Conservation (phyloP, 2,329 filamentous ascomycete genomes). For the Fusarium sp. region DNA sequence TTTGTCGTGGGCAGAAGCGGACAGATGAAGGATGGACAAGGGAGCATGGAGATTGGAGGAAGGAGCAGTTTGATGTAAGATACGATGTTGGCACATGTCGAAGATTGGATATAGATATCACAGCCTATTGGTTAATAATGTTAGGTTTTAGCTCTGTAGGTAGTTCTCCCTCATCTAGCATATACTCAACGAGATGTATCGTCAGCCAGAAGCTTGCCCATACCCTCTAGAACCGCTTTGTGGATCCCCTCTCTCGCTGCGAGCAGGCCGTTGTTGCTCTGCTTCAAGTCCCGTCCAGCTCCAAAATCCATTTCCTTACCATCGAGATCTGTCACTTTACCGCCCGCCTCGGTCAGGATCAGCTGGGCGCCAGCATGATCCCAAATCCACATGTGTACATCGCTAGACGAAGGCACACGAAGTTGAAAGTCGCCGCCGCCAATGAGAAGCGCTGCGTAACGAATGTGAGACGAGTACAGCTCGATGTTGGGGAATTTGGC, state of each 20-base stretch:
- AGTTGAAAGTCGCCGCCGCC: conserved; percentile 54
- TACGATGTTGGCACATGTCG: conserved; percentile 10
- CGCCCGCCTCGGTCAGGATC: conserved; percentile 66
- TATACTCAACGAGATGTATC: conserved; percentile 22
- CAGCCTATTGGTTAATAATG: not conserved
- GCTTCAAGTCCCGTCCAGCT: conserved; percentile 50
- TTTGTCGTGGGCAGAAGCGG: conserved; percentile 94
- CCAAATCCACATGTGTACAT: conserved; percentile 54
- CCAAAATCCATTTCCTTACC: conserved; percentile 53
- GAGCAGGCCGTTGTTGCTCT: conserved; percentile 53
- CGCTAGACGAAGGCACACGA: conserved; percentile 44
- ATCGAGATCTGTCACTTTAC: conserved; percentile 63
- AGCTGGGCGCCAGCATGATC: conserved; percentile 70
- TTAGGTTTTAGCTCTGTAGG: not conserved
- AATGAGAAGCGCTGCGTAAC: conserved; percentile 54
- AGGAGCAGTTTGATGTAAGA: conserved; percentile 90
- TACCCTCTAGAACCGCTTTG: conserved; percentile 52
- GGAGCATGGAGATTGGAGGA: conserved; percentile 90
- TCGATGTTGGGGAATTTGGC: conserved; percentile 53
- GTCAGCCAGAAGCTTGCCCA: conserved; percentile 40
- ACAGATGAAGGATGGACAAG: conserved; percentile 94
- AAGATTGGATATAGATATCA: conserved; percentile 11
- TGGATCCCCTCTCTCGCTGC: conserved; percentile 61
- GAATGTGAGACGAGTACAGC: conserved; percentile 56
- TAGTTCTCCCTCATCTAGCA: not conserved